phyloP scores from a whole-genome alignment of 2,329 filamentous ascomycete genomes.

The Macrophomina tecta region DNA sequence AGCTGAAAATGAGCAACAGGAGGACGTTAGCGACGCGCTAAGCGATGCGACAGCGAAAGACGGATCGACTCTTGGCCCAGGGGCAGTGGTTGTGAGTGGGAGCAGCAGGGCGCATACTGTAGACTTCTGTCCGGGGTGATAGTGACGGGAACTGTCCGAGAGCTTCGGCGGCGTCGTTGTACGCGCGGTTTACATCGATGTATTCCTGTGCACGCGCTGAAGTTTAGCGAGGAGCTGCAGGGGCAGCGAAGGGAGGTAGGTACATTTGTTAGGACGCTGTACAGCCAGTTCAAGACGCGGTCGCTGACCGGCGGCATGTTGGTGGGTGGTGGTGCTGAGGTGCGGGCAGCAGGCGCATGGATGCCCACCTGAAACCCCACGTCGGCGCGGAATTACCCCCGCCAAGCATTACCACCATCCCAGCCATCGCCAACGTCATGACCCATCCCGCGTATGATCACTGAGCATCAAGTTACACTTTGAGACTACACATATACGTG shows the following conservation, averaged over 20 bases:
- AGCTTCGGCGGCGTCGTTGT: constrained; percentile 85
- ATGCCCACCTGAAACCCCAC: constrained; percentile 7
- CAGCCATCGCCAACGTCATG: not conserved
- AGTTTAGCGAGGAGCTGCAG: constrained; percentile 35
- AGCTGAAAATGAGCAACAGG: constrained; percentile 58
- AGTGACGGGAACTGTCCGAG: constrained; percentile 81
- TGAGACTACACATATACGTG: not conserved
- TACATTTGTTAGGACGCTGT: constrained; percentile 75
- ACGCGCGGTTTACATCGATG: constrained; percentile 87
- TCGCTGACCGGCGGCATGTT: constrained; percentile 75
- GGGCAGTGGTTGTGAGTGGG: constrained; percentile 23
- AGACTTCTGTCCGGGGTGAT: constrained; percentile 87
- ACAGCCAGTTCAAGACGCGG: constrained; percentile 92
- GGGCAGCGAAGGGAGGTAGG: not conserved
- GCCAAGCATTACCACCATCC: not conserved
- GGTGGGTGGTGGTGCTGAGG: constrained; percentile 21
- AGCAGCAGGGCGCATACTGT: constrained; percentile 70
- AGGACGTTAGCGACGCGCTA: not conserved
- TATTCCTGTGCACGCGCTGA: constrained; percentile 72
- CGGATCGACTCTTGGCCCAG: not conserved
- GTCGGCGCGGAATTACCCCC: constrained; percentile 11
- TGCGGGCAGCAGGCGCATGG: constrained; percentile 16
- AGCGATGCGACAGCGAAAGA: not conserved
- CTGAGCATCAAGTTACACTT: not conserved
- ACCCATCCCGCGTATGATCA: not conserved